Base-by-base conservation (phyloP, 179 eudicot genomes). In the Camellia oleifera region DNA sequence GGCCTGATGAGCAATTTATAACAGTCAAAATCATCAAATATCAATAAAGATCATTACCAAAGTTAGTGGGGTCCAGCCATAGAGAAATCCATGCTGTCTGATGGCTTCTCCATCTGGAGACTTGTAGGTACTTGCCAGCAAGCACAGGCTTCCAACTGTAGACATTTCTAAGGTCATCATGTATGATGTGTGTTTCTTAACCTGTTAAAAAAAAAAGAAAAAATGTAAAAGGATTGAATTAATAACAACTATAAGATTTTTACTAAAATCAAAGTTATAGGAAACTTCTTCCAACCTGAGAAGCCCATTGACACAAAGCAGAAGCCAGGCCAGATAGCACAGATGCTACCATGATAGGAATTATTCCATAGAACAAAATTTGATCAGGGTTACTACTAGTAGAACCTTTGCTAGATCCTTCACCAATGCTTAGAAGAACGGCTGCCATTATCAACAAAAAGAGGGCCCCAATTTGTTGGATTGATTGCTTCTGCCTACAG, bases 141-240 rank as follows among this genome's bases (percentile, higher is more conserved):
- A 82, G 80, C 94, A 92, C 84, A 92, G 76, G 87, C 94, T 91
- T 83, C 99, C 99, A 77, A 95, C 85, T 70, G 91, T 65, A 76
- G 99, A 95, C 99, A 95, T 95, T 87, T 95, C 99, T 54, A 95
- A 87, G 3, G 99, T 95, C 99, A 95, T 95, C 91, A 95, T 77
- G 83, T 94, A 95, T 48, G 98, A 89, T 0, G 99, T 65, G 84
- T 89, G 98, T 74, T 95, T 92, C 91, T 95, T 95, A 64, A 94
- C 95, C 99, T 93, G 83, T 26, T 69, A 78, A 64, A 56, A 23
- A n/a, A n/a, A n/a, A n/a, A n/a, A n/a, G n/a, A n/a, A n/a, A 26
- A n/a, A 10, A n/a, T 1, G 12, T 0, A 42, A 26, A n/a, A 46
- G 6, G 15, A 66, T 23, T 62, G 1, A 32, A 32, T 32, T 32